Base-by-base conservation (phyloP, 805 yeast species). In the Candida berthetii region DNA sequence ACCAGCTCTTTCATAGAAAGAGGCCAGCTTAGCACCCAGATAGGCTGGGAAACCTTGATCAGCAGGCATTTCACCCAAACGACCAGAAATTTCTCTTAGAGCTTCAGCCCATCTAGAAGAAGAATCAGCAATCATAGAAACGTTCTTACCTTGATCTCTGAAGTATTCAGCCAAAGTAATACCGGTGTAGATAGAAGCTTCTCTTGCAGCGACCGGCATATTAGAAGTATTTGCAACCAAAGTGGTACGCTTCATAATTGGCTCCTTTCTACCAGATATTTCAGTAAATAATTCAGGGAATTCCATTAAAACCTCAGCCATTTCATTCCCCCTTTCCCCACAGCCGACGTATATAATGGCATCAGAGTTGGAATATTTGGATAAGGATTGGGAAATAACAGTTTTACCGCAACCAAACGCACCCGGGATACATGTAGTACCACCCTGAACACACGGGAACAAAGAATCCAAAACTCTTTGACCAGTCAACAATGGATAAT, bases 21-120 rank as follows among this genome's bases (percentile, higher is more conserved):
- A 91, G 43, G 99, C 98, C 58, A 93, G 78, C 65, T 93, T 93
- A 40, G 99, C 96, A 73, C 99, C 99, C 65, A 93, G 76, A 66
- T 93, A 93, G 40, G 99, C 99, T 47, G 99, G 99, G 93, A 90
- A 93, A 76, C 99, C 99, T 76, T 95, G 99, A 71, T 93, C 99
- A 48, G 99, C 99, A 64, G 99, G 99, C 99, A 93, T 93, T 76
- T 93, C 99, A 71, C 99, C 99, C 66, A 93, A 76, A 79, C 99
- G 95, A 79, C 99, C 99, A 40, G 98, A 90, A 65, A 93, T 85
- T 78, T 93, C 99, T 83, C 99, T 90, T 64, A 93, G 78, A 48
- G 99, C 99, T 75, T 93, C 99, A 36, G 99, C 99, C 99, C 99
- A 93, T 77, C 99, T 90, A 27, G 97, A 90, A 28, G 98, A 91